A percentile compares a stretch with the other conserved stretches of the same genome.
Evolutionary conservation across 768 basidiomycete species (phyloP).

Genomic region (Kwoniella europaea): DNA sequence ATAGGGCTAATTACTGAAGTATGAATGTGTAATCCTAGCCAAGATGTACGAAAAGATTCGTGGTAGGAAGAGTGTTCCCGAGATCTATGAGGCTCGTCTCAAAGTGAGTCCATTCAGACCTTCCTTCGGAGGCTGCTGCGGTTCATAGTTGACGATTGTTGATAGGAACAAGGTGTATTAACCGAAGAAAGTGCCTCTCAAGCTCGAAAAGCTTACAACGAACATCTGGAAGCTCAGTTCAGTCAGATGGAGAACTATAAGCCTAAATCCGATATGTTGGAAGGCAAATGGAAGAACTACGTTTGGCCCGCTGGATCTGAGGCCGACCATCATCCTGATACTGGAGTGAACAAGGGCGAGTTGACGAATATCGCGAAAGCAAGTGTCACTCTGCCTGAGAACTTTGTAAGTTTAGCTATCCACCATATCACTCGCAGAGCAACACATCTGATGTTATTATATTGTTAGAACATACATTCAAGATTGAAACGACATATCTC

Average conservation of each 20-base stretch:
- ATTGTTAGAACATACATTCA: conserved; percentile 72
- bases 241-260: conserved; percentile 61
- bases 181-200: conserved; percentile 62
- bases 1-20: no score
- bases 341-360: conserved; percentile 67
- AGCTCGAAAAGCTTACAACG: conserved; percentile 67
- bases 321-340: conserved; percentile 67
- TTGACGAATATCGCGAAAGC: conserved; percentile 69
- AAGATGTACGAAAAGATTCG: conserved; percentile 89
- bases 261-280: conserved; percentile 66
- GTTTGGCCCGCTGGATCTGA: conserved; percentile 68
- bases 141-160: not conserved
- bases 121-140: not conserved
- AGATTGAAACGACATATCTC: conserved; percentile 80
- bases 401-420: conserved; percentile 66
- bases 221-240: conserved; percentile 70
- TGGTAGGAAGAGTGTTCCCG: conserved; percentile 74
- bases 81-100: conserved; percentile 78
- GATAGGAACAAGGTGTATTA: conserved; percentile 65
- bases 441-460: no score
- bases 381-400: conserved; percentile 67
- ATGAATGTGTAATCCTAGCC: conserved; percentile 50
- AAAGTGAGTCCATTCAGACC: conserved; percentile 63
- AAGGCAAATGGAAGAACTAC: conserved; percentile 70
- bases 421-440: no score